Evolutionary conservation across 2,329 filamentous ascomycete genomes (phyloP), one percentile per base, ranked within the genome.

Genomic region (Trichoderma aggressivum): DNA sequence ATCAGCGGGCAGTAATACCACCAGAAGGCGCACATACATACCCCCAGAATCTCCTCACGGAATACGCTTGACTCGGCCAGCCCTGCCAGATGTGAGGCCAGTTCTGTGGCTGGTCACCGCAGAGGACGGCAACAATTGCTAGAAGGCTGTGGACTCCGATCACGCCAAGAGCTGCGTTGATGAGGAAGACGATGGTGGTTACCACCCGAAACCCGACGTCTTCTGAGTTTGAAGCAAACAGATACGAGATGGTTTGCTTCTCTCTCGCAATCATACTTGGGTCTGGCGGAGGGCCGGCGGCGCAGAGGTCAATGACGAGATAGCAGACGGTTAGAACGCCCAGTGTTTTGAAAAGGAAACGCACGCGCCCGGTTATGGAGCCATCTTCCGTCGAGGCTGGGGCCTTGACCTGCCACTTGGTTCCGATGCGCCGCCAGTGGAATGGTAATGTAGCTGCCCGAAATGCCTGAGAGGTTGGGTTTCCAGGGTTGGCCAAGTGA

Each of bases 401-500:
- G 61, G 32, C 39, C 26, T 50, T 50, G 1, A 63, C 50, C 39
- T 63, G 61, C 61, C 61, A 63, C 61, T 63, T 50, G 7, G 61
- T 63, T 63, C 61, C 39, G 39, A 63, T 21, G 61, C 61, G 39
- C 39, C 61, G 61, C 61, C 39, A 63, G 39, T 63, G 50, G 61
- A 63, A 63, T 32, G 61, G 61, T 30, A 63, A 50, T 32, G 39
- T 50, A 28, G 61, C 61, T 50, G 61, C 61, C 36, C 39, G 61
- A 63, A 63, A 32, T 50, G 39, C 61, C 39, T 16, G 39, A 8
- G 2, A 24, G 26, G 32, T 50, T 26, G 39, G 7, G 18, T 50
- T 50, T 21, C 43, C 43, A 50, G 43, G n/a, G n/a, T 50, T 50
- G 43, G 10, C 43, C n/a, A 21, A 50, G 10, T 50, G 43, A 50